Evolutionary conservation across 2,329 filamentous ascomycete species (phyloP).

Genomic region (Aotearoamyces nothofagi): DNA sequence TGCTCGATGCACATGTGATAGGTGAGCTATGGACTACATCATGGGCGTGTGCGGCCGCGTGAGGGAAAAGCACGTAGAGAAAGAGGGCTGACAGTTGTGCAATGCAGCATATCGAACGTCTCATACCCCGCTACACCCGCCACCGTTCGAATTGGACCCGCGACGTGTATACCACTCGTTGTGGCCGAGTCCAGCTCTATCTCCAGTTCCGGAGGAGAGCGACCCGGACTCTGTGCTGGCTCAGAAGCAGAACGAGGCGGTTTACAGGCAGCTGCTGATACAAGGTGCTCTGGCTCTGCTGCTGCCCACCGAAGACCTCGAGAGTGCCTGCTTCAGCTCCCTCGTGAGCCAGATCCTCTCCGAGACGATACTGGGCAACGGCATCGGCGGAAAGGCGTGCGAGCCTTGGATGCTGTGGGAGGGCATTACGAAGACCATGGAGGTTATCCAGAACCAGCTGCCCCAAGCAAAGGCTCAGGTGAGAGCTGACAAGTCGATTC

Average conservation of each 20-base stretch:
- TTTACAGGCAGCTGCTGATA: slow-evolving; percentile 80
- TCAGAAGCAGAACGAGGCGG: slow-evolving; percentile 63
- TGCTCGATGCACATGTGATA: slow-evolving; percentile 66
- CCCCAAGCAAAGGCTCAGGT: slow-evolving; percentile 17
- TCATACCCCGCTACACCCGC: slow-evolving; percentile 37
- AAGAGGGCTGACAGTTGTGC: slow-evolving; percentile 33
- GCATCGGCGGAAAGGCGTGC: slow-evolving; percentile 64
- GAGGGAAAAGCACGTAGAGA: slow-evolving; percentile 66
- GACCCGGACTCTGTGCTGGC: slow-evolving; percentile 30
- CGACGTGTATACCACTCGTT: slow-evolving; percentile 71
- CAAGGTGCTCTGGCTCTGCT: slow-evolving; percentile 69
- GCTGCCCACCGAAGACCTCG: slow-evolving; percentile 80
- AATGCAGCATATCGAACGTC: slow-evolving; percentile 56
- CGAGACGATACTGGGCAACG: slow-evolving; percentile 76
- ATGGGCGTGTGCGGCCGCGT: no score
- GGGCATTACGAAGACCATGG: slow-evolving; percentile 56
- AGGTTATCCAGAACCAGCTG: slow-evolving; percentile 24
- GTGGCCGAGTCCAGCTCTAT: slow-evolving; percentile 66
- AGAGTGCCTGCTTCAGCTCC: slow-evolving; percentile 71
- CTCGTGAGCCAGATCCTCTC: slow-evolving; percentile 79
- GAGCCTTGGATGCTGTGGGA: slow-evolving; percentile 88
- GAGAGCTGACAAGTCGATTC: slow-evolving; percentile 16
- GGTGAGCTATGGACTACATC: no score
- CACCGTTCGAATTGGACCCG: slow-evolving; percentile 44
- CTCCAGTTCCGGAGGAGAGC: slow-evolving; percentile 49